These are phyloP conservation scores for Xylariaceae sp. DNA, from an alignment of 2,329 filamentous ascomycete species.

Conservation along the genomic window DNA sequence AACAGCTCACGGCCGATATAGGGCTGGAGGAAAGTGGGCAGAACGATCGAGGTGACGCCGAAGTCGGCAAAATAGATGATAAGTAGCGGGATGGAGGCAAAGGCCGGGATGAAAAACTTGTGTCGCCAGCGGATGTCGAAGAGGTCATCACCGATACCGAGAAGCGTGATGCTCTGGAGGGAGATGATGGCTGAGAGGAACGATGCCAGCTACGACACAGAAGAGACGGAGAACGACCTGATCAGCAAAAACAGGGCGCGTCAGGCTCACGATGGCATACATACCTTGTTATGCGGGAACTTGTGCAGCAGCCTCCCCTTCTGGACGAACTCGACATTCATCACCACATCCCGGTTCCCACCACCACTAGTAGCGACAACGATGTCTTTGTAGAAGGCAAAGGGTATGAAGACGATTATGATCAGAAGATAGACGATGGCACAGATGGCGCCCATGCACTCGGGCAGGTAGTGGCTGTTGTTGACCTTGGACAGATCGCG, in stretches of 20 bases:
- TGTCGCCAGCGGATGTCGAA: constrained; percentile 99
- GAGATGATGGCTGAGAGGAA: constrained; percentile 93
- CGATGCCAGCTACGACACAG: constrained; percentile 70
- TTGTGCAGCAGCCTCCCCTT: constrained; percentile 81
- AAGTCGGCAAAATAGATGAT: constrained; percentile 99
- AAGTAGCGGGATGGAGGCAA: constrained; percentile 88
- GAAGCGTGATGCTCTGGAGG: constrained; percentile 81
- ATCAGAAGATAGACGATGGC: constrained; percentile 87
- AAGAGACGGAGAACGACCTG: background rate
- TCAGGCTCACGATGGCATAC: constrained; percentile 1
- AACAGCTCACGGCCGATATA: constrained; percentile 76
- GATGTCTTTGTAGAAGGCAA: constrained; percentile 97
- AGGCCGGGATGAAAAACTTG: constrained; percentile 95
- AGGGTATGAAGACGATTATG: constrained; percentile 89
- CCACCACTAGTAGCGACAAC: constrained; percentile 91
- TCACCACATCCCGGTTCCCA: constrained; percentile 81
- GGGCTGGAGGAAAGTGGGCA: constrained; percentile 77
- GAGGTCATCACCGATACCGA: constrained; percentile 91
- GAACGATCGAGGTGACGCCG: constrained; percentile 90
- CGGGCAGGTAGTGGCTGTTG: constrained; percentile 58
- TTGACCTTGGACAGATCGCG: constrained; percentile 77
- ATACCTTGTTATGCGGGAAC: constrained; percentile 90
- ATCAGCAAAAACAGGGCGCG: background rate
- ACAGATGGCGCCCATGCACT: constrained; percentile 93
- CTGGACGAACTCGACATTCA: constrained; percentile 69